These are phyloP conservation scores for Psophocarpus tetragonolobus DNA, from an alignment of 306 rosid species.

Conservation along the genomic window DNA sequence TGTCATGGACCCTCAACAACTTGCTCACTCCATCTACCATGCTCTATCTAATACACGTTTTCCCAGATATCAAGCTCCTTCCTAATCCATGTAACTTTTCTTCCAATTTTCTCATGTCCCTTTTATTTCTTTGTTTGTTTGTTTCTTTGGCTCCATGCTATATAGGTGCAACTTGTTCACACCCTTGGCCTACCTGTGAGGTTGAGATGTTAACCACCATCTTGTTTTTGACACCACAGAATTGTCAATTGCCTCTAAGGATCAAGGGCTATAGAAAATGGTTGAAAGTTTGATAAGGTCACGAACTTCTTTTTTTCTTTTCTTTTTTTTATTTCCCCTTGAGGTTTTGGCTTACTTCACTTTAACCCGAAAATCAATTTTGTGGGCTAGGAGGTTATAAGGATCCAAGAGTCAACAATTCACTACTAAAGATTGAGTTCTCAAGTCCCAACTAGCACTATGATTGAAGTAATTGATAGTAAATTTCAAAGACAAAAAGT, in stretches of 20 bases:
- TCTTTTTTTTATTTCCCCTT: too few relatives aligned
- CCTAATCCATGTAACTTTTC: constrained; percentile 72
- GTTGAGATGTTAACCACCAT: constrained; percentile 30
- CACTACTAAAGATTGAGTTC: background rate
- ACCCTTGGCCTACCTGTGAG: constrained; percentile 19
- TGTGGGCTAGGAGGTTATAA: background rate
- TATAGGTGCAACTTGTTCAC: constrained; percentile 24
- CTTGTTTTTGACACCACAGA: constrained; percentile 13
- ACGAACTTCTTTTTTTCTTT: background rate
- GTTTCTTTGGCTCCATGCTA: background rate
- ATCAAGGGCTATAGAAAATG: background rate
- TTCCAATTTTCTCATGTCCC: background rate
- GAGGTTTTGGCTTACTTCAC: background rate
- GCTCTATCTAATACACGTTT: constrained; percentile 68
- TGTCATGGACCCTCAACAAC: constrained; percentile 61
- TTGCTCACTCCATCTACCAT: constrained; percentile 41
- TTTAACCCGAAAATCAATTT: constrained; percentile 7
- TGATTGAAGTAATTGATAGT: background rate
- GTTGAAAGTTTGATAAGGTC: background rate
- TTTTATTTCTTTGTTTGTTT: background rate
- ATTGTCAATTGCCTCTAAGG: background rate
- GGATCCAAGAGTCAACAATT: constrained; percentile 27
- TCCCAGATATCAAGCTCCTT: constrained; percentile 56
- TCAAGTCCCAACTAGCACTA: background rate
- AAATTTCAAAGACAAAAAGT: constrained; percentile 1